Evolutionary conservation across 257 asterid species (phyloP), one percentile per base, ranked within the genome.

Genomic region (Penstemon davidsonii): DNA sequence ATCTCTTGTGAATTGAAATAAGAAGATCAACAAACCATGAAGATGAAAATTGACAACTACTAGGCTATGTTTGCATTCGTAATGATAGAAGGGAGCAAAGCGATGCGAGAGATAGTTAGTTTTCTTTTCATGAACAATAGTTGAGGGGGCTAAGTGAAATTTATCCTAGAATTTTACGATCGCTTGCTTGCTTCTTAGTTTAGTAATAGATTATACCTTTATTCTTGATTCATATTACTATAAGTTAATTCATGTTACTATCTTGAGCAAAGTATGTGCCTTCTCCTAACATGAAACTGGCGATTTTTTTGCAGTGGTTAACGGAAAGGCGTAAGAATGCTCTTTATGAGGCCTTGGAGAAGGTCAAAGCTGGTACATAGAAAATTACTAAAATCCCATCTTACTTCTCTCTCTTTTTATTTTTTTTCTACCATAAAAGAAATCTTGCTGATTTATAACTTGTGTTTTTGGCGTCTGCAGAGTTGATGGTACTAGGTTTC

Each of bases 401-500:
- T 10, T 42, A 38, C 36, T 56, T 62, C 2, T 25, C 2, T 25
- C 1, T 25, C 2, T 25, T 1, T 25, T 25, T 25, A 0, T 25
- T 25, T 25, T 25, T 25, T 25, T 0, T 1, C 33, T 25, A 25
- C 1, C 42, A 33, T 44, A n/a, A 13, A 50, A 9, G 19, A 46
- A 47, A 19, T 45, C 8, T 50, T 0, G 4, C 60, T 19, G 62
- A 12, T 61, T 41, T 52, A 49, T 75, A 66, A 79, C 66, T 58
- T 60, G 42, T 25, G 15, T 64, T 75, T 55, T 67, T 55, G 60
- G 33, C 43, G 64, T 76, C 74, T 25, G 68, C 97, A 93, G 99
- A 93, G 84, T 79, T 93, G 91, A 93, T 93, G 99, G 61, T 93
- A 73, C 97, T 93, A 3, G 99, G 96, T 60, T 93, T 93, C 79